Evolutionary conservation across 2,329 filamentous ascomycete genomes (phyloP).

Genomic region (Fusarium sp.): DNA sequence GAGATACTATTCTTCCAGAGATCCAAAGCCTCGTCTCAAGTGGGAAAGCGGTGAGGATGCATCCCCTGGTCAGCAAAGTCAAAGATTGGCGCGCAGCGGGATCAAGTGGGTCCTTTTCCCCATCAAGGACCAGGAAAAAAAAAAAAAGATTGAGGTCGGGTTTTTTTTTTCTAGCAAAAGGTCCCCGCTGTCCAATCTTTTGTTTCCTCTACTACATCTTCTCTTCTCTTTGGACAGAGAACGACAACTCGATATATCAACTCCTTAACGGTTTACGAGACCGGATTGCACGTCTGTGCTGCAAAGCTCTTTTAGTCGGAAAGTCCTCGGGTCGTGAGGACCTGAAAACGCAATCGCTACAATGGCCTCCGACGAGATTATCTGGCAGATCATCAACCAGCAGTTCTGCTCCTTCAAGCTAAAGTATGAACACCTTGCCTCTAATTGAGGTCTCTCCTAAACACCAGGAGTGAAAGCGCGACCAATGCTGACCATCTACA

Average conservation of each 20-base stretch:
- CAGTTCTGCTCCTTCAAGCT: slow-evolving; percentile 96
- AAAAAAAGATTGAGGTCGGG: slow-evolving; percentile 35
- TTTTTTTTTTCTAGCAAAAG: slow-evolving; percentile 7
- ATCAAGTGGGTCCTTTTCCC: slow-evolving; percentile 21
- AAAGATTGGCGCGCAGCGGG: slow-evolving; percentile 29
- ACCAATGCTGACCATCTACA: slow-evolving; percentile 53
- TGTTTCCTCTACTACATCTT: slow-evolving; percentile 21
- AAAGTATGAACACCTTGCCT: slow-evolving; percentile 68
- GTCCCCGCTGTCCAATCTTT: slow-evolving; percentile 26
- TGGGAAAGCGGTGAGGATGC: slow-evolving; percentile 33
- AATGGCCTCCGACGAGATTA: slow-evolving; percentile 95
- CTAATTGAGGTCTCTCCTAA: not conserved
- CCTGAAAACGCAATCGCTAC: not conserved
- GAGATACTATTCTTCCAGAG: slow-evolving; percentile 22
- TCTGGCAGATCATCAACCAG: slow-evolving; percentile 97
- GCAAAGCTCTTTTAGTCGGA: not conserved
- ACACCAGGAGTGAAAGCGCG: not conserved
- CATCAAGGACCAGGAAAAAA: slow-evolving; percentile 26
- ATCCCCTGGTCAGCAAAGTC: slow-evolving; percentile 28
- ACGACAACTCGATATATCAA: not conserved
- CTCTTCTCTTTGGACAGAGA: slow-evolving; percentile 15
- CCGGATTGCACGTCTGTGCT: not conserved
- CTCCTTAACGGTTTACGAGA: not conserved
- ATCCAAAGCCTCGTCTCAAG: not conserved
- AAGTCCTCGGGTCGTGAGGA: not conserved